phyloP scores from a whole-genome alignment of 345 rosid species.

The Odontarrhena argentea region DNA sequence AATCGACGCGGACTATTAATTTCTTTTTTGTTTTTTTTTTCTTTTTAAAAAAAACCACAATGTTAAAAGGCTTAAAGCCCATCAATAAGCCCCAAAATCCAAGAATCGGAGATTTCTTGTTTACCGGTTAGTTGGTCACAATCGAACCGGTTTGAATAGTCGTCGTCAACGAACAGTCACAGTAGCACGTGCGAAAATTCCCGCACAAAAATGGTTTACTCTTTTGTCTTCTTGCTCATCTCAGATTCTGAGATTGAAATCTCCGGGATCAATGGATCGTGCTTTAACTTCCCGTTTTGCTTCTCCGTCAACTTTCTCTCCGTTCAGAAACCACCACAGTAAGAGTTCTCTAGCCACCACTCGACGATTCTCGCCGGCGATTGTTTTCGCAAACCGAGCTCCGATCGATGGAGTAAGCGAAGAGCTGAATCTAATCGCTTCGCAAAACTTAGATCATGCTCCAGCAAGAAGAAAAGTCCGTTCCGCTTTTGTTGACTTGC shows the following conservation, averaged over 20 bases:
- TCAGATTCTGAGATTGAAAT: conserved; percentile 18
- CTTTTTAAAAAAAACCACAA: not conserved
- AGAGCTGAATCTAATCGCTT: conserved; percentile 66
- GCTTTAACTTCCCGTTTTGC: conserved; percentile 34
- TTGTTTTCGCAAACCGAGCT: conserved; percentile 35
- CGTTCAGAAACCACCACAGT: not conserved
- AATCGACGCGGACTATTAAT: not conserved
- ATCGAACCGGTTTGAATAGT: conserved; percentile 22
- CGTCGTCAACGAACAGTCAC: conserved; percentile 22
- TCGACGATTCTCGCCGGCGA: conserved; percentile 9
- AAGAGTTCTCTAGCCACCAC: not conserved
- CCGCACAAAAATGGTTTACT: conserved; percentile 29
- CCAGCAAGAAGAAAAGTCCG: conserved; percentile 71
- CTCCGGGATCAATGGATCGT: conserved; percentile 32
- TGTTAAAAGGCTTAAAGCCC: no score
- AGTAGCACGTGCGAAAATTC: conserved; percentile 37
- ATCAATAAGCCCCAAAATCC: no score
- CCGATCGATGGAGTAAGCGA: conserved; percentile 63
- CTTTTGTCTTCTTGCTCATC: conserved; percentile 31
- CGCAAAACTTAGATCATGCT: conserved; percentile 72
- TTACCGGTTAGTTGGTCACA: not conserved
- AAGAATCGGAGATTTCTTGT: no score
- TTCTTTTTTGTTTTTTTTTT: not conserved
- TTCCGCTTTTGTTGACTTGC: conserved; percentile 66
- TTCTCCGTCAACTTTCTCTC: conserved; percentile 8